These are phyloP conservation scores for Acer saccharum DNA, from an alignment of 345 rosid species.

Conservation along the genomic window DNA sequence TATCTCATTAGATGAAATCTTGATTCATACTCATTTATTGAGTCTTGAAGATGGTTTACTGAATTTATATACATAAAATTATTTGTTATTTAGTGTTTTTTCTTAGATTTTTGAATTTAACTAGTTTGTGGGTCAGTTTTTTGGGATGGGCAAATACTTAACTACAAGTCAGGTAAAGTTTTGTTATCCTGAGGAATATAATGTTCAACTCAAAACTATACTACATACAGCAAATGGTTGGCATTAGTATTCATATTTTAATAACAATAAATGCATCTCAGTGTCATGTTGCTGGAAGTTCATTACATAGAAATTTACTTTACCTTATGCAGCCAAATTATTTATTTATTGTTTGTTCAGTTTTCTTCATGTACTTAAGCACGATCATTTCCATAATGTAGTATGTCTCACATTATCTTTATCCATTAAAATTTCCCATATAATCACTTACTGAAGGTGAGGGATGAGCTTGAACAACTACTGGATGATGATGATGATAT, in stretches of 20 bases:
- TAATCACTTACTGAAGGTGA: constrained; percentile 53
- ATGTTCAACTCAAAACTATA: not conserved
- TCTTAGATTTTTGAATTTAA: not conserved
- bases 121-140: not conserved
- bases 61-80: not conserved
- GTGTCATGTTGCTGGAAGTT: not conserved
- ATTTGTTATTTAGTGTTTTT: constrained; percentile 1
- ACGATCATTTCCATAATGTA: not conserved
- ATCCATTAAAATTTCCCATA: constrained; percentile 3
- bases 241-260: not conserved
- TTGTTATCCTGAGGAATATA: not conserved
- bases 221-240: not conserved
- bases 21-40: not conserved
- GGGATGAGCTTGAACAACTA: constrained; percentile 94
- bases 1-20: not conserved
- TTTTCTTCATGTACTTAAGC: not conserved
- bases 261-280: no score
- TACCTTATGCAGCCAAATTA: not conserved
- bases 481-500: constrained; percentile 98
- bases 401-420: not conserved
- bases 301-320: not conserved
- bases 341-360: not conserved
- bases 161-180: not conserved
- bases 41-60: not conserved
- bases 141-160: not conserved